These are phyloP conservation scores for Hyparrhenia diplandra DNA, from an alignment of 176 grass and related monocot genomes.

Conservation along the genomic window DNA sequence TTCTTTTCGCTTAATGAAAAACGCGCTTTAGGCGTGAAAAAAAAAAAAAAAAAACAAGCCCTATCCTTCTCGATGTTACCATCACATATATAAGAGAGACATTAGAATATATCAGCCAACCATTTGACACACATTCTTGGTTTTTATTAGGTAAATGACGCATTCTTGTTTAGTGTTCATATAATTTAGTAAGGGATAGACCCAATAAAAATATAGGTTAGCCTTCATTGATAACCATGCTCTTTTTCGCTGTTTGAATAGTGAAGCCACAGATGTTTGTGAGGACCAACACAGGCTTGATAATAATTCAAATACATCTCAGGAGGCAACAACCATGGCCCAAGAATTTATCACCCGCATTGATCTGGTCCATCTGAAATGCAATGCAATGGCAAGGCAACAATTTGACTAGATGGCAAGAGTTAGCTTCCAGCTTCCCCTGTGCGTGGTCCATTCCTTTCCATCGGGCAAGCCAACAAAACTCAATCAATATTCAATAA, in stretches of 20 bases:
- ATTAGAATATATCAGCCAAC: background rate
- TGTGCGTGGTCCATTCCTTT: conserved; percentile 32
- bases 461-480: too few species aligned
- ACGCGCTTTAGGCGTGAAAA: too few species aligned
- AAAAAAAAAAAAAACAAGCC: too few species aligned
- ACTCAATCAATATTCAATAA: conserved; percentile 18
- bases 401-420: conserved; percentile 15
- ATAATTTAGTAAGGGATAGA: background rate
- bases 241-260: background rate
- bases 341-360: background rate
- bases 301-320: too few species aligned
- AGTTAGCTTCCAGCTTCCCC: conserved; percentile 5
- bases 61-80: too few species aligned
- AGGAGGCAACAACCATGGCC: conserved; percentile 1
- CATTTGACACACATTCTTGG: background rate
- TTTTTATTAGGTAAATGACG: background rate
- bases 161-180: background rate
- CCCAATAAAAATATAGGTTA: background rate
- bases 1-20: too few species aligned
- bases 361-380: background rate
- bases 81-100: background rate
- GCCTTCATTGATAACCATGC: background rate
- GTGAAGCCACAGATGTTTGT: background rate
- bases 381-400: conserved; percentile 13
- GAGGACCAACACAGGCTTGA: background rate